A percentile compares a stretch with the other conserved stretches of the same genome.
These are phyloP conservation scores for Kregervanrija delftensis DNA, from an alignment of 805 yeast genomes.

Conservation along the genomic window DNA sequence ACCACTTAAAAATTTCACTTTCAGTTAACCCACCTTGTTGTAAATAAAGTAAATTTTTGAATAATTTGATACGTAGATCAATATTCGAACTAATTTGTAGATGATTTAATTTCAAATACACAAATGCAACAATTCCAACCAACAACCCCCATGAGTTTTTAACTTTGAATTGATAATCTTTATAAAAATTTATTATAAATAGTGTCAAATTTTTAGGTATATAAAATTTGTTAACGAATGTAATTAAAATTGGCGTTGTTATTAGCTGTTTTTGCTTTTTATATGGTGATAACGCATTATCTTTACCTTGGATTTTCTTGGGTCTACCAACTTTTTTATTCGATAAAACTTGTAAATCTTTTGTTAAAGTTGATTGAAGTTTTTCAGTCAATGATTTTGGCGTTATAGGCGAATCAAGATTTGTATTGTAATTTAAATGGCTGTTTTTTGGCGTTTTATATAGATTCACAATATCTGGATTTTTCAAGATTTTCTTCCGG, in stretches of 20 bases:
- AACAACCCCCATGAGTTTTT: conserved; percentile 63
- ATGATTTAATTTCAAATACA: conserved; percentile 48
- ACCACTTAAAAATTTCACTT: conserved; percentile 46
- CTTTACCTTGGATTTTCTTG: too few relatives aligned
- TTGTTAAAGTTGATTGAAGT: too few relatives aligned
- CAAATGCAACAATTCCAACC: conserved; percentile 58
- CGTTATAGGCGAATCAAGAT: background rate
- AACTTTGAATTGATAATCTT: conserved; percentile 43
- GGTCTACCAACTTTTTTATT: too few relatives aligned
- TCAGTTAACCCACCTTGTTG: conserved; percentile 49
- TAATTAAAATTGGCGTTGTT: conserved; percentile 33
- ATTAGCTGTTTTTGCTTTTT: conserved; percentile 10
- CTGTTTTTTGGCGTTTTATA: background rate
- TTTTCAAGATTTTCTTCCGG: background rate
- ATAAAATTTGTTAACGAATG: conserved; percentile 57
- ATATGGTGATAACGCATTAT: background rate
- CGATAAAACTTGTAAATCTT: too few relatives aligned
- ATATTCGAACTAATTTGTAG: conserved; percentile 37
- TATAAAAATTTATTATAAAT: conserved; percentile 43
- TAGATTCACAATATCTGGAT: background rate
- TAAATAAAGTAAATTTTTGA: conserved; percentile 42
- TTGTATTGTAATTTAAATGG: background rate
- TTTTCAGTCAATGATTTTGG: too few relatives aligned
- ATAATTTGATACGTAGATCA: conserved; percentile 41
- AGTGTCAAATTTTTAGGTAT: conserved; percentile 48